These are phyloP conservation scores for Stagonosporopsis vannaccii DNA, from an alignment of 2,329 filamentous ascomycete species.

Conservation along the genomic window DNA sequence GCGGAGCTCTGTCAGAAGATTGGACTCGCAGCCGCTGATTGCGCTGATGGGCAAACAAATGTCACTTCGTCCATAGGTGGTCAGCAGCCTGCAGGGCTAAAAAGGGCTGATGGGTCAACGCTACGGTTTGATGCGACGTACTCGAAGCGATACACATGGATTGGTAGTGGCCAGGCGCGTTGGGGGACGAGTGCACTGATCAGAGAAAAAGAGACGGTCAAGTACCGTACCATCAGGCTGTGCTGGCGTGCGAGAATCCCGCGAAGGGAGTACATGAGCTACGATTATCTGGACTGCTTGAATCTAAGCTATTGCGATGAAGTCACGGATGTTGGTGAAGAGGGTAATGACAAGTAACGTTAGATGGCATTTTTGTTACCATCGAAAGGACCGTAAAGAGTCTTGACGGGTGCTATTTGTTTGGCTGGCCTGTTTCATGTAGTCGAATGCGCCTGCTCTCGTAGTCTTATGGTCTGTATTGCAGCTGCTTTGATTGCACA, in stretches of 20 bases:
- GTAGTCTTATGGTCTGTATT: too few species aligned
- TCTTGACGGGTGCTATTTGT: too few species aligned
- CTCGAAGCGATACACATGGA: conserved; percentile 28
- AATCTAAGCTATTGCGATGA: conserved; percentile 5
- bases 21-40: neutral
- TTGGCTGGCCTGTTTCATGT: too few species aligned
- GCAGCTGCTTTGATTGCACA: neutral
- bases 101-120: conserved; percentile 15
- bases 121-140: conserved; percentile 19
- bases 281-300: conserved; percentile 34
- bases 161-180: conserved; percentile 18
- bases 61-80: neutral
- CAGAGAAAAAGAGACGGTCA: conserved; percentile 15
- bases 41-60: neutral
- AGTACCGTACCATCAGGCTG: conserved; percentile 24
- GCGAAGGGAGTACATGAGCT: conserved; percentile 33
- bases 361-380: neutral
- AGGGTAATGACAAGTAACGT: neutral
- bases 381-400: neutral
- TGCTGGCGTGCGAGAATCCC: conserved; percentile 32
- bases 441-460: too few species aligned
- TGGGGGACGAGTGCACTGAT: conserved; percentile 16
- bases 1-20: conserved; percentile 15
- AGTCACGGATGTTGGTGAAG: neutral
- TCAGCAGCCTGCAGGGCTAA: conserved; percentile 4